phyloP scores from a whole-genome alignment of 306 rosid species.

The Fragaria iinumae region DNA sequence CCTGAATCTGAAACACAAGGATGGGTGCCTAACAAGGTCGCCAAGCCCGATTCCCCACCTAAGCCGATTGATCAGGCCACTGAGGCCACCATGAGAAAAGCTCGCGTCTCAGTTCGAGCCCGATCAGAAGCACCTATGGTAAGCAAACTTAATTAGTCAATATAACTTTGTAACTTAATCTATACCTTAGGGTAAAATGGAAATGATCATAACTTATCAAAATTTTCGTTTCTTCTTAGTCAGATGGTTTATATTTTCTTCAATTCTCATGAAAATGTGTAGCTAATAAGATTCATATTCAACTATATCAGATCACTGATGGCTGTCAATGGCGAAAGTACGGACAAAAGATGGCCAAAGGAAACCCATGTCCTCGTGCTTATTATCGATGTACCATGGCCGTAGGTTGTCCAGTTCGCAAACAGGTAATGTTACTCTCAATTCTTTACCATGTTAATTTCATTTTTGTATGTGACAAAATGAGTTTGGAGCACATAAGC shows the following conservation, averaged over 20 bases:
- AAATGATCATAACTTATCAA: not conserved
- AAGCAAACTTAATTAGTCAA: not conserved
- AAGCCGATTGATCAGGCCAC: slow-evolving; percentile 54
- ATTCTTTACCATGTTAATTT: not conserved
- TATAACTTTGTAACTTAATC: not conserved
- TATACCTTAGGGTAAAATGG: not conserved
- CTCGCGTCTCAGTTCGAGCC: slow-evolving; percentile 95
- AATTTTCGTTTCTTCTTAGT: not conserved
- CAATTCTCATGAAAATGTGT: not conserved
- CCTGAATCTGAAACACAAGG: slow-evolving; percentile 69
- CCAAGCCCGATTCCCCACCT: slow-evolving; percentile 32
- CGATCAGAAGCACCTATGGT: slow-evolving; percentile 98
- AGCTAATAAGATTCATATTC: not conserved
- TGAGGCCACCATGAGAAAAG: slow-evolving; percentile 94
- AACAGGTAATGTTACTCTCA: slow-evolving; percentile 59
- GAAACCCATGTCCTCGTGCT: slow-evolving; percentile 97
- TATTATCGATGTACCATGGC: slow-evolving; percentile 98
- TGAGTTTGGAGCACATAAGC: not conserved
- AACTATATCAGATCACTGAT: slow-evolving; percentile 66
- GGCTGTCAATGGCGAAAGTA: slow-evolving; percentile 99
- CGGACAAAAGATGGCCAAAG: slow-evolving; percentile 96
- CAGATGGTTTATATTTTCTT: not conserved
- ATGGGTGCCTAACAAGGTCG: slow-evolving; percentile 62
- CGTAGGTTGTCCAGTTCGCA: slow-evolving; percentile 93
- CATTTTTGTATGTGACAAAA: not conserved